A percentile compares a stretch with the other conserved stretches of the same genome.
These are phyloP conservation scores for Debaryomycetaceae sp. DNA, from an alignment of 1,139 yeast species.

Conservation along the genomic window DNA sequence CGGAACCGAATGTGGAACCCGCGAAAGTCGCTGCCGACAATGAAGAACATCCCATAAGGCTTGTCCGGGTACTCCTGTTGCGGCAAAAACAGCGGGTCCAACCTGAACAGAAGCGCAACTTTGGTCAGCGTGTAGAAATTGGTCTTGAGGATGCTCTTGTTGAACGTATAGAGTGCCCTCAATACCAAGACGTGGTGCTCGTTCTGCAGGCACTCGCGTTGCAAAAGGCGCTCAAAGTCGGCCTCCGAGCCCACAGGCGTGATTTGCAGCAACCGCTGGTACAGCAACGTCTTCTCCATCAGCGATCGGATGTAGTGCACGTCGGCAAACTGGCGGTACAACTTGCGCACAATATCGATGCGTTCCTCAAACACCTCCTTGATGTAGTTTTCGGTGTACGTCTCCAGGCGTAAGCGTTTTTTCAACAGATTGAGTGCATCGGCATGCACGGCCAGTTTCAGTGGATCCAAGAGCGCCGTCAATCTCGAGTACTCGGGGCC, in stretches of 20 bases:
- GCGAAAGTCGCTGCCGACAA: constrained; percentile 94
- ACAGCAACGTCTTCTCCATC: constrained; percentile 79
- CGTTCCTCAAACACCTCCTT: constrained; percentile 71
- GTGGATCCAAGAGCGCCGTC: constrained; percentile 56
- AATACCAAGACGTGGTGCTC: constrained; percentile 76
- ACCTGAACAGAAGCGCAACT: constrained; percentile 90
- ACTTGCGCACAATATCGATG: constrained; percentile 69
- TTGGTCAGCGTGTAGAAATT: constrained; percentile 92
- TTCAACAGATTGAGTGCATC: constrained; percentile 80
- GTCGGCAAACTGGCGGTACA: constrained; percentile 91
- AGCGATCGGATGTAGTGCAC: constrained; percentile 75
- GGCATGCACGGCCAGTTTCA: constrained; percentile 56
- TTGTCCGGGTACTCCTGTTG: constrained; percentile 82
- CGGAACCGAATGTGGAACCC: constrained; percentile 97
- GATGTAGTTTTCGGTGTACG: constrained; percentile 84
- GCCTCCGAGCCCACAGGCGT: constrained; percentile 71
- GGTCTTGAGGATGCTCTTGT: constrained; percentile 84
- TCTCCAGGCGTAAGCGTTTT: constrained; percentile 87
- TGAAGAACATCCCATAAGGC: constrained; percentile 91
- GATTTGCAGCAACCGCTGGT: constrained; percentile 78
- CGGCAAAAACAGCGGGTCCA: constrained; percentile 84
- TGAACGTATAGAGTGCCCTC: constrained; percentile 78
- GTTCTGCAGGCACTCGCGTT: constrained; percentile 74
- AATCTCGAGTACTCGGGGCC: constrained; percentile 86
- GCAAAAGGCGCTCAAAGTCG: constrained; percentile 67